Percentiles rank a stretch among this genome's conserved stretches.
phyloP scores from a whole-genome alignment of 495 filamentous ascomycete species.

The Xylaria nigripes region DNA sequence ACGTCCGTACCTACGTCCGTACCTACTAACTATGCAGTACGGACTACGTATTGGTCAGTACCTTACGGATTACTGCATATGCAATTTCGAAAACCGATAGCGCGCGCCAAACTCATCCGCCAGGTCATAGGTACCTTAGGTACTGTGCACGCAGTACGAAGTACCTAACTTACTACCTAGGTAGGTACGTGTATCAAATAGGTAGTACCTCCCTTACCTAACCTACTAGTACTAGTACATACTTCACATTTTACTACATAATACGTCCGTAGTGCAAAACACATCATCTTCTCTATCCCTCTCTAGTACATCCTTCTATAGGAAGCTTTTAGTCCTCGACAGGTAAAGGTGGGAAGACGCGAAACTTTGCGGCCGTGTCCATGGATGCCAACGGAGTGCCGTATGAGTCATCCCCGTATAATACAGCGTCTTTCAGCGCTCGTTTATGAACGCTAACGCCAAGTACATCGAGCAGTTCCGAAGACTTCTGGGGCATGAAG shows the following conservation, averaged over 20 bases:
- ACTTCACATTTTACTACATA: background rate
- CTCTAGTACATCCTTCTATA: background rate
- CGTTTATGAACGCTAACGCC: constrained; percentile 57
- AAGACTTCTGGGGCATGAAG: constrained; percentile 76
- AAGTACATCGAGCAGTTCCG: constrained; percentile 65
- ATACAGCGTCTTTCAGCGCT: constrained; percentile 45
- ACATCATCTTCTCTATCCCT: background rate
- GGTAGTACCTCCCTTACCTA: no score
- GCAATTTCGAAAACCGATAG: no score
- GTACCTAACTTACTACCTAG: no score
- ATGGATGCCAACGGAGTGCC: constrained; percentile 42
- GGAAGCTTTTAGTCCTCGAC: constrained; percentile 20
- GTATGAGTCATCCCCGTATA: constrained; percentile 59
- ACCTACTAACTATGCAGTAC: no score
- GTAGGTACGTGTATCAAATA: no score
- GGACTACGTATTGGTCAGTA: no score
- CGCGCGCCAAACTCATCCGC: no score
- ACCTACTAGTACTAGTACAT: background rate
- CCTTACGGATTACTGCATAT: no score
- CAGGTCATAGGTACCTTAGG: no score
- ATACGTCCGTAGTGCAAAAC: background rate
- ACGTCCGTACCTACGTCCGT: no score
- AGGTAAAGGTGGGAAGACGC: constrained; percentile 31
- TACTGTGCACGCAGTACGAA: no score
- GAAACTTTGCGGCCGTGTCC: constrained; percentile 36